A percentile compares a stretch with the other conserved stretches of the same genome.
Conservation (phyloP, 2,329 filamentous ascomycete genomes). For the Xylaria sp. region DNA sequence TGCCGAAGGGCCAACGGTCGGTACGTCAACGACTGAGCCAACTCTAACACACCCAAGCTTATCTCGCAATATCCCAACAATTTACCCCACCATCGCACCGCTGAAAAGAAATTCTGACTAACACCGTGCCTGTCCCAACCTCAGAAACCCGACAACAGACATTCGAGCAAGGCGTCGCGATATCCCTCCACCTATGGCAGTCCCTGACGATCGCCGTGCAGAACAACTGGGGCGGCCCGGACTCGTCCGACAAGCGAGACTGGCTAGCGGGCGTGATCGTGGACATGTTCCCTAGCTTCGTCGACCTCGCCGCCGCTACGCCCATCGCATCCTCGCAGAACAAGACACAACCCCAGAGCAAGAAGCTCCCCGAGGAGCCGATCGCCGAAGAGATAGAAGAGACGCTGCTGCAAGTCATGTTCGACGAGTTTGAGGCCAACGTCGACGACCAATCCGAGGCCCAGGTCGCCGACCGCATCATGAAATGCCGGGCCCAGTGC, state of each 20-base stretch:
- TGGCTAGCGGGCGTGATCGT: conserved; percentile 91
- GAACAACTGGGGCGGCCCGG: conserved; percentile 85
- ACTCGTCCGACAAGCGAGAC: conserved; percentile 86
- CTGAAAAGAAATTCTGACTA: neutral
- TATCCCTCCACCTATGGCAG: conserved; percentile 85
- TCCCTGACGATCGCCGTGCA: conserved; percentile 85
- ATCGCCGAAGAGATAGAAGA: conserved; percentile 83
- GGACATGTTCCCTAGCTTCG: conserved; percentile 77
- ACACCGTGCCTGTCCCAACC: neutral
- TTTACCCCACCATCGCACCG: conserved; percentile 23
- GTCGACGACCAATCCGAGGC: conserved; percentile 87
- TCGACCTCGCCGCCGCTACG: conserved; percentile 39
- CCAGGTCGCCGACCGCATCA: conserved; percentile 73
- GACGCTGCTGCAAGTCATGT: conserved; percentile 86
- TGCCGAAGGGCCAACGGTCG: conserved; percentile 33
- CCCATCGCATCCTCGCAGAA: conserved; percentile 7
- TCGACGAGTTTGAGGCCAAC: conserved; percentile 92
- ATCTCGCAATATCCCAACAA: neutral
- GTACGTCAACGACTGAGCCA: conserved; percentile 28
- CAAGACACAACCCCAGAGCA: conserved; percentile 16
- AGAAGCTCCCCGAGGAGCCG: conserved; percentile 52
- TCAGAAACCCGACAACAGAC: conserved; percentile 63
- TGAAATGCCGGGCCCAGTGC: conserved; percentile 69
- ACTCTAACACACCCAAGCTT: neutral
- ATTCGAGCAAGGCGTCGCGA: conserved; percentile 87